Base-by-base conservation (phyloP, 352 stramenopile genomes). In the Globisporangium canariense region DNA sequence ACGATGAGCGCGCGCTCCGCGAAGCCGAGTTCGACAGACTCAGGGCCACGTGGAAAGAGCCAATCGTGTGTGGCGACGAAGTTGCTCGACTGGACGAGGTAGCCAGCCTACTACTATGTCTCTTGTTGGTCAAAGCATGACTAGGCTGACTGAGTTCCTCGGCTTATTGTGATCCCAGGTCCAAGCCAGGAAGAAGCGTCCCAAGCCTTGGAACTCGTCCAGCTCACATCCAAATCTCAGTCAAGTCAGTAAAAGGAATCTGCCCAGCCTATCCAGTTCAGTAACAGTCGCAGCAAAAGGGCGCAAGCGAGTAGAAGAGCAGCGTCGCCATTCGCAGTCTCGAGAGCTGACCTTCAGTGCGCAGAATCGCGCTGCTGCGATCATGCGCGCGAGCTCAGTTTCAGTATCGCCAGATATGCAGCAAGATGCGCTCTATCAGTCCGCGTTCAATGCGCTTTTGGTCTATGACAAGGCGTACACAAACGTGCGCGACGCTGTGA, bases 21-120 rank as follows among this genome's bases (percentile, higher is more conserved):
- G 28, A 66, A 7, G 54, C 45, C 20, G 62, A 64, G 28, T 86
- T 90, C 28, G 60, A 74, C 11, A 64, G 32, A 6, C 59, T 90
- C 0, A 66, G 67, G 46, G 45, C 45, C 7, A 76, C 51, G 18
- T 90, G 78, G 79, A 66, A 61, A 28, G 34, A 72, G 16, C 58
- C 81, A 7, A 67, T 78, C 6, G 30, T 50, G 5, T 75, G 74
- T 22, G 54, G 61, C 0, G 61, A 66, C 1, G 81, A 90, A 50
- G 61, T 87, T 3, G 36, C 49, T 51, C 69, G 81, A 4, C 55
- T 90, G 5, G 47, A 78, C 34, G 67, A 83, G 65, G 79, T 82
- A 58, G 5, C 16, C 14, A n/a, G 34, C 16, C 16, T n/a, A 46
- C 16, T 45, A 38, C 32, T 5, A 45, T 60, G n/a, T 25, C 13